These are phyloP conservation scores for Trematosphaeria pertusa DNA, from an alignment of 2,329 filamentous ascomycete genomes.

Conservation along the genomic window DNA sequence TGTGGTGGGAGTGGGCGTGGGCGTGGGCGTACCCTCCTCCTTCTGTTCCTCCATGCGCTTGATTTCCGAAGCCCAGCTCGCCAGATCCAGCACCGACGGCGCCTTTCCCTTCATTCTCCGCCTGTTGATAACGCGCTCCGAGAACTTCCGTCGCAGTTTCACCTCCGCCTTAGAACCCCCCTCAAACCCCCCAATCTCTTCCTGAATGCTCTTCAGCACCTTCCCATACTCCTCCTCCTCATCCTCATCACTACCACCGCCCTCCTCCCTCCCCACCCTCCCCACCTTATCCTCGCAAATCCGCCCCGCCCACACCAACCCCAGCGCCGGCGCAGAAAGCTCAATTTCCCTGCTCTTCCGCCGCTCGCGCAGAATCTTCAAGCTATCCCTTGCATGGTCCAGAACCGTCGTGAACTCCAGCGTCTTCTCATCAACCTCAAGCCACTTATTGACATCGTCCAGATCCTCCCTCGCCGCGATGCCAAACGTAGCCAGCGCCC, in stretches of 20 bases:
- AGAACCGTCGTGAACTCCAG: slow-evolving; percentile 11
- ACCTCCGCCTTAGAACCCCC: background rate
- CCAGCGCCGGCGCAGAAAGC: background rate
- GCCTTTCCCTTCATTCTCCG: slow-evolving; percentile 5
- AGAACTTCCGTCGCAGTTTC: too few relatives aligned
- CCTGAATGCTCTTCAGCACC: slow-evolving; percentile 5
- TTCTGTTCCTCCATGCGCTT: slow-evolving; percentile 1
- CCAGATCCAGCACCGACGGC: slow-evolving; percentile 1
- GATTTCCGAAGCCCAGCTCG: slow-evolving; percentile 2
- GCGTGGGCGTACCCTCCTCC: background rate
- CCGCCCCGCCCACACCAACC: slow-evolving; percentile 3
- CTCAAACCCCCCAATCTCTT: background rate
- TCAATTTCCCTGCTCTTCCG: slow-evolving; percentile 1
- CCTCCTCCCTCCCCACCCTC: background rate
- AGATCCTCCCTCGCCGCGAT: background rate
- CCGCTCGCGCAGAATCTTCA: background rate
- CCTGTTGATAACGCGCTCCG: background rate
- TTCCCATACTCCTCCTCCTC: slow-evolving; percentile 9
- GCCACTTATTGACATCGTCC: slow-evolving; percentile 13
- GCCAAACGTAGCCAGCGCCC: background rate
- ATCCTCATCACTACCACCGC: background rate
- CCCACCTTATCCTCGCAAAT: slow-evolving; percentile 2
- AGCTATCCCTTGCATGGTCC: slow-evolving; percentile 8
- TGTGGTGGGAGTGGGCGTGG: background rate
- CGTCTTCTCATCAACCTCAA: slow-evolving; percentile 8